Evolutionary conservation across 192 early-diverging fungal genomes (phyloP).

Genomic region (Glomus cerebriforme): DNA sequence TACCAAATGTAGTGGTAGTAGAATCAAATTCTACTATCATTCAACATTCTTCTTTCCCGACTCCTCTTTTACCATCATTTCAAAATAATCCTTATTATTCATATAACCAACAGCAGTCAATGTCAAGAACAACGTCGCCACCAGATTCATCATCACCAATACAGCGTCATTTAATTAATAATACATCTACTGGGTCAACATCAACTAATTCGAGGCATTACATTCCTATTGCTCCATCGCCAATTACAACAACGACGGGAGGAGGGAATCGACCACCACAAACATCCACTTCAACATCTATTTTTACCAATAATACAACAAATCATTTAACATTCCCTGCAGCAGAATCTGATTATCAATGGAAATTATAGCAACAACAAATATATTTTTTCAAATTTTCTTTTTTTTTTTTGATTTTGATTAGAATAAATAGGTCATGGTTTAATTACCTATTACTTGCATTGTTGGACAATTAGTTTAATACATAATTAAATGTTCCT

Average conservation of each 20-base stretch:
- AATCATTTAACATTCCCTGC: not conserved
- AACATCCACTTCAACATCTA: not conserved
- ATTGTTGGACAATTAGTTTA: no score
- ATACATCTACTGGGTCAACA: not conserved
- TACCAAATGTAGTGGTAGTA: not conserved
- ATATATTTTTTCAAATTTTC: no score
- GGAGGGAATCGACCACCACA: not conserved
- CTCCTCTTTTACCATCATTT: not conserved
- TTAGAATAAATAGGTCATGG: not conserved
- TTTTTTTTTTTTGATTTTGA: not conserved
- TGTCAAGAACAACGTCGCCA: not conserved
- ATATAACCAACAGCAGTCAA: not conserved
- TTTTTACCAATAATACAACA: not conserved
- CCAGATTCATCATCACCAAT: not conserved
- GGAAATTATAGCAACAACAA: not conserved
- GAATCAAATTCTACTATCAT: not conserved
- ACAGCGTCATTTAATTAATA: not conserved
- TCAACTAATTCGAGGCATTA: slow-evolving; percentile 22
- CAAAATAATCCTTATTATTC: slow-evolving; percentile 12
- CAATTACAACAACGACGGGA: slow-evolving; percentile 12
- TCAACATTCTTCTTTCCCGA: not conserved
- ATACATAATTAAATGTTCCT: not conserved
- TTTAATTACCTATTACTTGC: not conserved
- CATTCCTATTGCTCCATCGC: slow-evolving; percentile 31
- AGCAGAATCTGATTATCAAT: not conserved